A percentile compares a stretch with the other conserved stretches of the same genome.
Conservation (phyloP, 257 asterid genomes). For the Schizonepeta tenuifolia region DNA sequence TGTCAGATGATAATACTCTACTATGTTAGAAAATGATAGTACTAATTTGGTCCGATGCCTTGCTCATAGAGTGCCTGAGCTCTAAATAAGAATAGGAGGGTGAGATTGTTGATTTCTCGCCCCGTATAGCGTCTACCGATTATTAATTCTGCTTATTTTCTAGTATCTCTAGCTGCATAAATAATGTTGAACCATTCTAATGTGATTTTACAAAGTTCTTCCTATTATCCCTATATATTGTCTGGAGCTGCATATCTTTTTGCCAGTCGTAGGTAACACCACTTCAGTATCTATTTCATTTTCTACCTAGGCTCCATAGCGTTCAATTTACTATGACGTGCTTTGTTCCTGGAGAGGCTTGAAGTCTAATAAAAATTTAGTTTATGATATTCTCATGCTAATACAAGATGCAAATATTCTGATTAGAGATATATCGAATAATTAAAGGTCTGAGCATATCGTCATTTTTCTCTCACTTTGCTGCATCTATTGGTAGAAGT, state of each 20-base stretch:
- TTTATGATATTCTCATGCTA: not conserved
- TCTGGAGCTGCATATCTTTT: not conserved
- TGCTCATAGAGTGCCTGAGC: conserved; percentile 15
- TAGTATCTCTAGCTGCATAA: not conserved
- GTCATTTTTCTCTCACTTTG: not conserved
- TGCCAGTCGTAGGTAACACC: not conserved
- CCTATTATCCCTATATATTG: not conserved
- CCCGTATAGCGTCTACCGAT: conserved; percentile 4
- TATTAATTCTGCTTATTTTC: not conserved
- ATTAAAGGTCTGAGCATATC: not conserved
- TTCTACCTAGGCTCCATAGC: not conserved
- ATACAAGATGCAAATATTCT: not conserved
- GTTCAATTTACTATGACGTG: not conserved
- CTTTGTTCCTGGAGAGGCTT: not conserved
- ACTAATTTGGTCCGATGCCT: not conserved
- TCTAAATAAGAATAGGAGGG: not conserved
- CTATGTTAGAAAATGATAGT: not conserved
- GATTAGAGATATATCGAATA: not conserved
- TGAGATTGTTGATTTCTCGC: not conserved
- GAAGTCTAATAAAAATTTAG: too few species aligned
- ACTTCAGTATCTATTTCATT: not conserved
- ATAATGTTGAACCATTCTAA: not conserved
- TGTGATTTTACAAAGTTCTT: not conserved
- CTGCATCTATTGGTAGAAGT: not conserved
- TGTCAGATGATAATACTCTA: conserved; percentile 7